These are phyloP conservation scores for Jimgerdemannia lactiflua DNA, from an alignment of 192 early-diverging fungal genomes.

Conservation along the genomic window DNA sequence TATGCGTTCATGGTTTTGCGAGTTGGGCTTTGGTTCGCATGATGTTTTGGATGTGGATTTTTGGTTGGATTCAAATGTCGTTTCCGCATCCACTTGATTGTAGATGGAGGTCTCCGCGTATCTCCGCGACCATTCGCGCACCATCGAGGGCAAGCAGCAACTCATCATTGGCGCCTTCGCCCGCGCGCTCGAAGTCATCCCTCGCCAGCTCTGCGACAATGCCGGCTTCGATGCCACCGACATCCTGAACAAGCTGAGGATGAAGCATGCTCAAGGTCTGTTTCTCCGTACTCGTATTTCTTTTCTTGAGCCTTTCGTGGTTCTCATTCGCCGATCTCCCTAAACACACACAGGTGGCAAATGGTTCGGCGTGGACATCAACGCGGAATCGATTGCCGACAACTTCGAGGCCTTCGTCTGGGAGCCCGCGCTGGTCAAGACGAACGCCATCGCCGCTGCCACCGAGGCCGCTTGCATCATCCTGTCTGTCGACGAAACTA, in stretches of 20 bases:
- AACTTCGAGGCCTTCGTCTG: conserved; percentile 94
- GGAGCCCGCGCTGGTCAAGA: conserved; percentile 98
- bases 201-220: conserved; percentile 98
- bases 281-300: background rate
- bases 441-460: conserved; percentile 91
- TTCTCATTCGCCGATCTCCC: background rate
- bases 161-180: conserved; percentile 93
- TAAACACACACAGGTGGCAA: conserved; percentile 44
- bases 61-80: conserved; percentile 4
- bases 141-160: conserved; percentile 98
- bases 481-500: conserved; percentile 95
- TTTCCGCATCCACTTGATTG: conserved; percentile 16
- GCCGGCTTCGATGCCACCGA: conserved; percentile 99
- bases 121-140: conserved; percentile 86
- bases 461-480: conserved; percentile 96
- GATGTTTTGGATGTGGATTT: background rate
- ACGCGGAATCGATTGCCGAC: conserved; percentile 82
- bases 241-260: conserved; percentile 95
- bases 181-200: conserved; percentile 95
- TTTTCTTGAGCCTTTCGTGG: background rate
- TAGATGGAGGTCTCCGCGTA: conserved; percentile 95
- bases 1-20: conserved; percentile 37
- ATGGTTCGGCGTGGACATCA: conserved; percentile 96
- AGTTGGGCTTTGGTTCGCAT: background rate
- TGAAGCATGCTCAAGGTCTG: conserved; percentile 79